Base-by-base conservation (phyloP, 768 basidiomycete genomes). In the Xerocomellus chrysenteron region DNA sequence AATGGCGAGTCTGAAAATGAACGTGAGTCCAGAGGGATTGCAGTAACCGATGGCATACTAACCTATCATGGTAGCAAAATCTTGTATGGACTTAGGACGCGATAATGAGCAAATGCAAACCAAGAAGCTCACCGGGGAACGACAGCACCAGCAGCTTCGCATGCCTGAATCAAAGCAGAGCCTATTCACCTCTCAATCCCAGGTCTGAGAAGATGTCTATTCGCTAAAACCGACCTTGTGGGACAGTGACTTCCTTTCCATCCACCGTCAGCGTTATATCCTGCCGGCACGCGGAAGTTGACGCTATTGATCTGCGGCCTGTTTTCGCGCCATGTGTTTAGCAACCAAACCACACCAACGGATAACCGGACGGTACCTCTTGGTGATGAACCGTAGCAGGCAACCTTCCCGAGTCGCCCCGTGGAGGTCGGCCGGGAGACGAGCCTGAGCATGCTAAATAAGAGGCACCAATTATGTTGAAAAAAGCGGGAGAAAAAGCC, bases 221-320 rank as follows among this genome's bases (percentile, higher is more conserved):
- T 45, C 45, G 42, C 35, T n/a, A 48, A 57, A 45, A 75, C 86
- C 54, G 56, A 91, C 95, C 96, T 78, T 96, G 94, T 28, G 94
- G 94, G 37, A 99, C 94, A 2, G 93, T 94, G 21, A 99, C 94
- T 76, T 94, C 90, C 75, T 95, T 97, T 60, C 96, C 96, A 73
- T 99, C 95, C 41, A 98, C 88, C 2, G 94, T 96, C 32, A 98
- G 76, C 33, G 94, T 96, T 63, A 98, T 88, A 62, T 93, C 90
- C 44, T 88, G 88, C 65, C 80, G 81, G 55, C 82, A 79, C 55
- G 79, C 72, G 17, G 88, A 80, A 2, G 87, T 82, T 39, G 90
- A 87, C 12, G 86, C 76, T 68, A 92, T 80, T 35, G 79, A 76
- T 57, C 87, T 78, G 58, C 79, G 80, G 66, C 78, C 88, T 88